Conservation (phyloP, 495 filamentous ascomycete genomes). For the Viridothelium virens region DNA sequence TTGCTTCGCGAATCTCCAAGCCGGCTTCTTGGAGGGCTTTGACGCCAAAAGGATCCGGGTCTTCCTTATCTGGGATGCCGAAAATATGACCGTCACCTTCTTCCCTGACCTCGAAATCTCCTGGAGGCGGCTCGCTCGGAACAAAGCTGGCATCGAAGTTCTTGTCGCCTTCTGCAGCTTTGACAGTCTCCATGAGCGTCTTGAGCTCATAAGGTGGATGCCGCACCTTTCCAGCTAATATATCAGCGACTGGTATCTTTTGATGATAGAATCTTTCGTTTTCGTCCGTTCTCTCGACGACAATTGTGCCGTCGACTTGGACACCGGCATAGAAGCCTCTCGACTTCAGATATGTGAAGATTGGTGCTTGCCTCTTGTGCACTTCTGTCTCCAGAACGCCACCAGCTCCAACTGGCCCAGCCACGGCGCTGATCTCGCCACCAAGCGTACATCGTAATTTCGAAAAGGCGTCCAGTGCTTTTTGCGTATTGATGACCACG, state of each 20-base stretch:
- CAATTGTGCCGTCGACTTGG: constrained; percentile 72
- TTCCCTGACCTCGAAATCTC: constrained; percentile 57
- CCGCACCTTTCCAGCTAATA: constrained; percentile 68
- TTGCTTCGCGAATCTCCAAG: constrained; percentile 79
- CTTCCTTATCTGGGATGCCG: constrained; percentile 66
- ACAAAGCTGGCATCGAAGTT: constrained; percentile 57
- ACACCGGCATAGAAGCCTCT: constrained; percentile 76
- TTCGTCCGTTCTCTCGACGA: constrained; percentile 79
- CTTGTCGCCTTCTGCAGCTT: constrained; percentile 71
- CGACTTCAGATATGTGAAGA: constrained; percentile 84
- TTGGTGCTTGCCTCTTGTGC: constrained; percentile 60
- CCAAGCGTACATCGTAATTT: constrained; percentile 69
- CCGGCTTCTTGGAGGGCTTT: constrained; percentile 76
- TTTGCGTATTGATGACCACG: constrained; percentile 75
- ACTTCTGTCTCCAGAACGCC: constrained; percentile 67
- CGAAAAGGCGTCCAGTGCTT: constrained; percentile 73
- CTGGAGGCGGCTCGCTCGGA: constrained; percentile 58
- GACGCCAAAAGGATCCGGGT: constrained; percentile 85
- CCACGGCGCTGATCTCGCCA: constrained; percentile 64
- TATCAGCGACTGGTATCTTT: constrained; percentile 65
- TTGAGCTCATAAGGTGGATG: constrained; percentile 56
- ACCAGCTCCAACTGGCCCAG: constrained; percentile 71
- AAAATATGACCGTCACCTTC: constrained; percentile 44
- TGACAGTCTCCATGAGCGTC: constrained; percentile 68
- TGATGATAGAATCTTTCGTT: constrained; percentile 81